Conservation (phyloP, 1,284 basidiomycete genomes). For the Lentinus polychrous region DNA sequence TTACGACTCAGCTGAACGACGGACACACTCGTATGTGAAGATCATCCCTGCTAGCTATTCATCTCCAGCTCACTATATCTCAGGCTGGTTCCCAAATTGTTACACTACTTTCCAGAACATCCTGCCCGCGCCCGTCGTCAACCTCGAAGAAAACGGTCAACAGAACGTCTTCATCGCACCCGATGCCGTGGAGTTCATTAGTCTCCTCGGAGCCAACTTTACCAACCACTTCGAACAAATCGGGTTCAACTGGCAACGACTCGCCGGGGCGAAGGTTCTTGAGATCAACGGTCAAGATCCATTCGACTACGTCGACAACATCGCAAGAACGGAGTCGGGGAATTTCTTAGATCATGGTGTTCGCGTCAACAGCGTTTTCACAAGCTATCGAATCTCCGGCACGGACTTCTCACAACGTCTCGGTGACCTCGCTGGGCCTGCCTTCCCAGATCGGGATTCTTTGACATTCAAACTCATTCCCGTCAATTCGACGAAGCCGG, state of each 20-base stretch:
- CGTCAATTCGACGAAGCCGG: conserved; percentile 37
- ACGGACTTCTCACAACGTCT: conserved; percentile 48
- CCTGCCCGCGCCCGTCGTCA: conserved; percentile 52
- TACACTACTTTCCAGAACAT: conserved; percentile 52
- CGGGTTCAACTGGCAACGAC: conserved; percentile 49
- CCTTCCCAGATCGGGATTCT: conserved; percentile 38
- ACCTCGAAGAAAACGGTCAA: conserved; percentile 44
- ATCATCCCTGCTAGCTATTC: not conserved
- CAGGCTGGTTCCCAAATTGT: conserved; percentile 55
- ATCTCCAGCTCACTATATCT: not conserved
- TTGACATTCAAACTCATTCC: conserved; percentile 38
- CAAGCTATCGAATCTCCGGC: conserved; percentile 46
- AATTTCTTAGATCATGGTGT: conserved; percentile 60
- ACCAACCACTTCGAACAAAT: conserved; percentile 44
- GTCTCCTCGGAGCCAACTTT: conserved; percentile 38
- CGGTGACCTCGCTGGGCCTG: conserved; percentile 51
- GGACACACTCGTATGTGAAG: conserved; percentile 50
- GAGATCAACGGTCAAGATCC: conserved; percentile 47
- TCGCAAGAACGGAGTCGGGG: conserved; percentile 51
- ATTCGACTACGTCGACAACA: conserved; percentile 48
- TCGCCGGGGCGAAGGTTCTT: conserved; percentile 53
- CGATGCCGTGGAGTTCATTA: conserved; percentile 45
- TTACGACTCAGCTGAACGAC: conserved; percentile 53
- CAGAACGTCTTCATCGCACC: conserved; percentile 51
- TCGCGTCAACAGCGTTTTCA: conserved; percentile 57